Evolutionary conservation across 2,329 filamentous ascomycete species (phyloP).

Genomic region (Myriosclerotinia curreyana): DNA sequence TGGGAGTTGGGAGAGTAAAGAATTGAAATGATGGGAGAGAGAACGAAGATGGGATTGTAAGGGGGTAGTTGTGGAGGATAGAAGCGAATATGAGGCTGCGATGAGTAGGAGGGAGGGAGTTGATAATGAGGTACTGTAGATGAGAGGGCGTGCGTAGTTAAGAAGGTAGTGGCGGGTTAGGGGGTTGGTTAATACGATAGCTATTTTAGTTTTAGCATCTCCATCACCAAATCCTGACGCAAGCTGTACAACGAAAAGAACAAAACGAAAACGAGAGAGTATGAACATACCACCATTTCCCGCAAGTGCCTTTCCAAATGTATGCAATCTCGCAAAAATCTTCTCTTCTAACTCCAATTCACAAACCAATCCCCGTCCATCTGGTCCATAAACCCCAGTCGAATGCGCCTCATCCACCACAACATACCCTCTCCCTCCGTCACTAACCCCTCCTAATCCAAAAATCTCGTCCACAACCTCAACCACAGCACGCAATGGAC

Average conservation of each 20-base stretch:
- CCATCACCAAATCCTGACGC: background rate
- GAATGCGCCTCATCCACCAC: constrained; percentile 57
- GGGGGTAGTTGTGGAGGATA: constrained; percentile 49
- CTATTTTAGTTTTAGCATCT: constrained; percentile 41
- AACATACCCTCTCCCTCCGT: constrained; percentile 45
- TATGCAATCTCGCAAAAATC: constrained; percentile 51
- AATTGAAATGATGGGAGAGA: constrained; percentile 2
- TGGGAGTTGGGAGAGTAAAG: constrained; percentile 46
- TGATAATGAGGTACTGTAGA: constrained; percentile 44
- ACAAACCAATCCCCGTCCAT: constrained; percentile 50
- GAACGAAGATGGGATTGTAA: background rate
- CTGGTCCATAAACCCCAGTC: constrained; percentile 49
- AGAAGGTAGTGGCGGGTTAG: constrained; percentile 32
- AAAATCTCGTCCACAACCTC: constrained; percentile 40
- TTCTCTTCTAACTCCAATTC: constrained; percentile 48
- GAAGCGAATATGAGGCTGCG: constrained; percentile 45
- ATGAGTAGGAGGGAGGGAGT: constrained; percentile 45
- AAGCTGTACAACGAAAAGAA: no score
- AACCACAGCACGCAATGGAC: constrained; percentile 43
- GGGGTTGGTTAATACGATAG: constrained; percentile 30
- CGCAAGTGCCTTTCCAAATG: constrained; percentile 52
- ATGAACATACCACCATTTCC: constrained; percentile 39
- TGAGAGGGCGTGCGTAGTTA: constrained; percentile 40
- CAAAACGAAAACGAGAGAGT: constrained; percentile 26
- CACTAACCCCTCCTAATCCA: constrained; percentile 13